These are phyloP conservation scores for Neurospora hispaniola DNA, from an alignment of 495 filamentous ascomycete genomes.

Conservation along the genomic window DNA sequence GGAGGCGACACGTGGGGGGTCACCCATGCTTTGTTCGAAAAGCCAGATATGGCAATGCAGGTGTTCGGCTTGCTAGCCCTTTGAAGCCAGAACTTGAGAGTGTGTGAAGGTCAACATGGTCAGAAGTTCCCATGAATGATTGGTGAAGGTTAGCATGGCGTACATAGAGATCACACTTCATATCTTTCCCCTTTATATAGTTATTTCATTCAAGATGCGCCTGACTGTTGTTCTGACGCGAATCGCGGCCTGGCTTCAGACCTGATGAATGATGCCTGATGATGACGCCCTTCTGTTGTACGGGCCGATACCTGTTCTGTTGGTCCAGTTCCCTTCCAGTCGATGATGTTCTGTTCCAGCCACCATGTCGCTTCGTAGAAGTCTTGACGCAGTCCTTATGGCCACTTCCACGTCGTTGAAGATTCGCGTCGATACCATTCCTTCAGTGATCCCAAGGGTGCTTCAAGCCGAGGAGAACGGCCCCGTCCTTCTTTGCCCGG, in stretches of 20 bases:
- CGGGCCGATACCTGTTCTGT: not conserved
- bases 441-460: slow-evolving; percentile 94
- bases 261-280: not conserved
- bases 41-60: slow-evolving; percentile 13
- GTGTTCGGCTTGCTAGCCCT: not conserved
- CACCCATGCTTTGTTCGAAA: slow-evolving; percentile 51
- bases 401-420: not conserved
- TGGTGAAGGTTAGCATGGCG: not conserved
- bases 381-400: not conserved
- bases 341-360: not conserved
- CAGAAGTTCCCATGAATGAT: not conserved
- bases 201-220: not conserved
- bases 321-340: not conserved
- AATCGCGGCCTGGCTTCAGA: not conserved
- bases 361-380: not conserved
- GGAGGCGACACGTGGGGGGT: slow-evolving; percentile 56
- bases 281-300: not conserved
- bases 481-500: slow-evolving; percentile 82
- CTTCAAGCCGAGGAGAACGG: slow-evolving; percentile 84
- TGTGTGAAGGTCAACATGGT: not conserved
- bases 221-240: not conserved
- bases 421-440: not conserved
- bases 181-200: not conserved
- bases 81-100: not conserved
- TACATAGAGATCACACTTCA: not conserved